Percentiles rank a stretch among this genome's conserved stretches.
phyloP scores from a whole-genome alignment of 2,329 filamentous ascomycete genomes.

The Onygenales sp. region DNA sequence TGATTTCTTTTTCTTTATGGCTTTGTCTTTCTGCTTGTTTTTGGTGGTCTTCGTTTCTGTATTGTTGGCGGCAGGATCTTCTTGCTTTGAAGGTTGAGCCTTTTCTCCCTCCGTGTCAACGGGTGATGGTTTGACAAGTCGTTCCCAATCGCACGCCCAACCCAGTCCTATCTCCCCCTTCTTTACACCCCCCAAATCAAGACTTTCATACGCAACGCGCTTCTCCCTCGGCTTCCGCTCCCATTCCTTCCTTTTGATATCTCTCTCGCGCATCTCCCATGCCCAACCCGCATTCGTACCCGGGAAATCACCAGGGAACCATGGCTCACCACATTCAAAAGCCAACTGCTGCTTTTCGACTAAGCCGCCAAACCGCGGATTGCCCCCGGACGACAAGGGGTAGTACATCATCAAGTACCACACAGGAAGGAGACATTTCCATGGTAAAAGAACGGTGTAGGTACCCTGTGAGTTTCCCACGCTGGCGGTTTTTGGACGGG shows the following conservation, averaged over 20 bases:
- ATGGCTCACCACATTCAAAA: slow-evolving; percentile 68
- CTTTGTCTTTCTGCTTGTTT: slow-evolving; percentile 2
- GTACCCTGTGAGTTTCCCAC: slow-evolving; percentile 50
- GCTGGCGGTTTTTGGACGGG: slow-evolving; percentile 33
- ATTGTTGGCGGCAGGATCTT: slow-evolving; percentile 1
- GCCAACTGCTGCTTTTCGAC: slow-evolving; percentile 69
- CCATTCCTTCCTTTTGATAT: slow-evolving; percentile 56
- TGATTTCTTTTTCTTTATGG: not conserved
- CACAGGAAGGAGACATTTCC: slow-evolving; percentile 75
- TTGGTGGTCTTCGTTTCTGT: slow-evolving; percentile 5
- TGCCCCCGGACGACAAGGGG: slow-evolving; percentile 68
- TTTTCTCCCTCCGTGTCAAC: not conserved
- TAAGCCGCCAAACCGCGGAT: slow-evolving; percentile 72
- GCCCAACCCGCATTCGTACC: slow-evolving; percentile 67
- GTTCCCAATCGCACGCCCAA: slow-evolving; percentile 75
- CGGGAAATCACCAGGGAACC: slow-evolving; percentile 79
- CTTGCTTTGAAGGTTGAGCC: not conserved
- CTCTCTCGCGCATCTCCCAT: slow-evolving; percentile 64
- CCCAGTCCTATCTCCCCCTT: slow-evolving; percentile 78
- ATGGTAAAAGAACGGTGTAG: slow-evolving; percentile 81
- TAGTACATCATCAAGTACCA: slow-evolving; percentile 84
- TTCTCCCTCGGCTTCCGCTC: slow-evolving; percentile 72
- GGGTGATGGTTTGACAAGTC: slow-evolving; percentile 42
- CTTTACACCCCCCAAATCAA: slow-evolving; percentile 62
- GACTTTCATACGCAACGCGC: slow-evolving; percentile 61